Percentiles rank a stretch among this genome's conserved stretches.
phyloP scores from a whole-genome alignment of 257 asterid genomes.

The Solanum rostratum region DNA sequence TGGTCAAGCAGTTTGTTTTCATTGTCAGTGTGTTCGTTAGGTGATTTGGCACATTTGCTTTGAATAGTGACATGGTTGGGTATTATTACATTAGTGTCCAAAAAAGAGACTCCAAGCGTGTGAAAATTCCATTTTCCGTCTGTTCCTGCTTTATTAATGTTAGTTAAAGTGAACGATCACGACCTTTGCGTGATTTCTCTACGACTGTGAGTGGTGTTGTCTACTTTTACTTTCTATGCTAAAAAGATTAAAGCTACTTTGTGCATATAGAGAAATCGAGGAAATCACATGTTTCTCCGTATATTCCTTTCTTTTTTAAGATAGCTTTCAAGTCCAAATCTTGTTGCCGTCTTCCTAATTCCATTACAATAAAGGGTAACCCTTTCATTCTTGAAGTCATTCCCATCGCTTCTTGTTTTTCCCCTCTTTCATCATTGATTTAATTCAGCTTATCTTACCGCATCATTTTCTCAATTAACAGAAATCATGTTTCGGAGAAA shows the following conservation, averaged over 20 bases:
- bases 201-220: not conserved
- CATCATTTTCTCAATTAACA: not conserved
- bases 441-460: not conserved
- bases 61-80: not conserved
- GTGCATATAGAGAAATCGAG: not conserved
- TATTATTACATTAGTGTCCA: not conserved
- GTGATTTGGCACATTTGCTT: not conserved
- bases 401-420: not conserved
- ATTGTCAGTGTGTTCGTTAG: not conserved
- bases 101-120: not conserved
- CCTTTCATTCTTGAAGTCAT: not conserved
- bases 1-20: not conserved
- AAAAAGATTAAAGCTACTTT: not conserved
- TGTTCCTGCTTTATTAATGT: not conserved
- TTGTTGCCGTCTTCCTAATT: not conserved
- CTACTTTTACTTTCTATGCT: not conserved
- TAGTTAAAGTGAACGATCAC: not conserved
- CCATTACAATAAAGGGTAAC: not conserved
- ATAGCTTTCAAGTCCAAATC: not conserved
- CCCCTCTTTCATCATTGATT: not conserved
- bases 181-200: not conserved
- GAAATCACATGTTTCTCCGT: not conserved
- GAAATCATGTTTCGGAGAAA: constrained; percentile 58
- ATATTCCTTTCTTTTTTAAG: not conserved
- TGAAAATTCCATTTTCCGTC: not conserved